A percentile compares a stretch with the other conserved stretches of the same genome.
phyloP scores from a whole-genome alignment of 2,329 filamentous ascomycete species.

The Botrytis galanthina region DNA sequence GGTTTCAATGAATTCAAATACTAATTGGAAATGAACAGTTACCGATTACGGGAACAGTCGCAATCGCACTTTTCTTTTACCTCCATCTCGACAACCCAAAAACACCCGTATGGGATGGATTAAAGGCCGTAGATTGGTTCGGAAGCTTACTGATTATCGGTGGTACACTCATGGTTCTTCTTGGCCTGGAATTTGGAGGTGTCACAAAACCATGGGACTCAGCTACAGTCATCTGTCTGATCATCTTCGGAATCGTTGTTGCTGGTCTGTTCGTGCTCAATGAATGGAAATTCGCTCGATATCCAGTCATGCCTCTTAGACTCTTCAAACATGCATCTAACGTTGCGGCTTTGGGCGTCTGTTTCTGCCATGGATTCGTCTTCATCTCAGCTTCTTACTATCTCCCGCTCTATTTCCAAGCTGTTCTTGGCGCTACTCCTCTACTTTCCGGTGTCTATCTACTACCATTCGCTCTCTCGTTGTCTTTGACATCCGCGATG shows the following conservation, averaged over 20 bases:
- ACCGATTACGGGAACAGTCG: conserved; percentile 23
- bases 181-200: conserved; percentile 83
- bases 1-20: neutral
- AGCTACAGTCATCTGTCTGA: conserved; percentile 43
- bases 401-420: conserved; percentile 71
- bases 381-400: conserved; percentile 33
- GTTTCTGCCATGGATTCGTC: conserved; percentile 68
- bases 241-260: conserved; percentile 59
- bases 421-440: conserved; percentile 43
- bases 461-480: conserved; percentile 65
- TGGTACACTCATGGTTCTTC: conserved; percentile 79
- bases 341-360: conserved; percentile 60
- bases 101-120: conserved; percentile 59
- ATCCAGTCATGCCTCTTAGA: conserved; percentile 73
- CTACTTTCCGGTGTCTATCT: conserved; percentile 75
- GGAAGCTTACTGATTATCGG: conserved; percentile 63
- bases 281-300: conserved; percentile 71
- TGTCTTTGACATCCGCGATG: conserved; percentile 60
- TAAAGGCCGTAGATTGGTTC: conserved; percentile 59
- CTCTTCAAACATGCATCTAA: conserved; percentile 69
- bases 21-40: neutral
- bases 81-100: conserved; percentile 65
- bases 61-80: conserved; percentile 59
- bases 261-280: conserved; percentile 63
- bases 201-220: conserved; percentile 60